phyloP scores from a whole-genome alignment of 2,329 filamentous ascomycete species.

The Cucurbitaria berberidis region DNA sequence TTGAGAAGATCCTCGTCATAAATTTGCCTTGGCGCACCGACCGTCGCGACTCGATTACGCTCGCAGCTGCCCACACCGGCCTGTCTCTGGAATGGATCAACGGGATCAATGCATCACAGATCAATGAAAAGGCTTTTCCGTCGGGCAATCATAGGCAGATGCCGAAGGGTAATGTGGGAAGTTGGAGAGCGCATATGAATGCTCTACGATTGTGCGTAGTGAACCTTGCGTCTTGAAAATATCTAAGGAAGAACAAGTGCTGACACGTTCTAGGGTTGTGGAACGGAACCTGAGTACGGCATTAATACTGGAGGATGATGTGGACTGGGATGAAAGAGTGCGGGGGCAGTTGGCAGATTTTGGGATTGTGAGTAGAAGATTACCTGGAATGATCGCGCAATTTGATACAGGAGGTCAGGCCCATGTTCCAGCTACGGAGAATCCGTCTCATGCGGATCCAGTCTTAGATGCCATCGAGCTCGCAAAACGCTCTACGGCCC shows the following conservation, averaged over 20 bases:
- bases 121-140: constrained; percentile 41
- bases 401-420: neutral
- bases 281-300: constrained; percentile 28
- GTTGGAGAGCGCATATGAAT: constrained; percentile 39
- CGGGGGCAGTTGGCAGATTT: constrained; percentile 22
- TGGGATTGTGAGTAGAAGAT: constrained; percentile 11
- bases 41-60: constrained; percentile 57
- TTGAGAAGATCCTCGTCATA: constrained; percentile 60
- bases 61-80: constrained; percentile 56
- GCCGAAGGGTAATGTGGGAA: constrained; percentile 22
- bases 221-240: neutral
- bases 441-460: neutral
- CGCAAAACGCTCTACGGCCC: constrained; percentile 20
- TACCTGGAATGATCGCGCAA: constrained; percentile 15
- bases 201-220: constrained; percentile 25
- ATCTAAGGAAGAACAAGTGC: neutral
- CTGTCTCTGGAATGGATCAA: constrained; percentile 56
- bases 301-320: constrained; percentile 36
- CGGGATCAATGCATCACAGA: constrained; percentile 51
- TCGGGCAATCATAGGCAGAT: constrained; percentile 40
- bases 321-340: constrained; percentile 34
- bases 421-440: constrained; percentile 8
- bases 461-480: constrained; percentile 10
- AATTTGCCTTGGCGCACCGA: constrained; percentile 60
- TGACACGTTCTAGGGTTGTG: constrained; percentile 23